Evolutionary conservation across 2,329 filamentous ascomycete species (phyloP), one percentile per base, ranked within the genome.

Genomic region (Ophiostoma novo-ulmi): DNA sequence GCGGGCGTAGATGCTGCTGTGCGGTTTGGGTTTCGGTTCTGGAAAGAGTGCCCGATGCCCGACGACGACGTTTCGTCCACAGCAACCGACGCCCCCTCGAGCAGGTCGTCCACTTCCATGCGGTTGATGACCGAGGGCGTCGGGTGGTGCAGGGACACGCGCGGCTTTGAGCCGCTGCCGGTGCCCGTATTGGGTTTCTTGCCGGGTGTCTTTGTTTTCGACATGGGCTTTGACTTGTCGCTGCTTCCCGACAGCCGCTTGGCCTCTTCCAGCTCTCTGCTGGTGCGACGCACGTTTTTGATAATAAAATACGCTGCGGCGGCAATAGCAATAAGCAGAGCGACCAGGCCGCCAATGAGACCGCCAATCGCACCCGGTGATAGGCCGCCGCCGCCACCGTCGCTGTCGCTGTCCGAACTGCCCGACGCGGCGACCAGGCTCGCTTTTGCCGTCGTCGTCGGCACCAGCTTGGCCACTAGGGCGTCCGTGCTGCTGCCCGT

Each of bases 331-430:
- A 85, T 70, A 1, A 88, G 77, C 13, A 88, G 75, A 0, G 79
- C 80, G 2, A 85, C 78, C 14, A 82, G 82, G 1, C 84, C 85
- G 1, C 81, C 83, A 44, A 88, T 80, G 31, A 88, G 85, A 1
- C 86, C 86, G 2, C 82, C 85, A 2, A 88, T 77, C 36, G 82
- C 79, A 0, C 77, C 79, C 0, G 74, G 75, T 35, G 80, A 80
- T 31, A 85, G 77, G 63, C 78, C 75, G 10, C 73, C 73, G 17
- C 55, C 26, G 22, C 55, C 55, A 26, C 55, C 55, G 22, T n/a
- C 26, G 75, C 26, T 74, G 22, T 73, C 73, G 26, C 35, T 17
- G 20, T 26, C 31, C 10, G 66, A 35, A 11, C 74, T 52, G 2
- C 72, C 72, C 13, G 71, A 55, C 22, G 77, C 76, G 17, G 78